These are phyloP conservation scores for Panaeolus cyanescens DNA, from an alignment of 768 basidiomycete species.

Conservation along the genomic window DNA sequence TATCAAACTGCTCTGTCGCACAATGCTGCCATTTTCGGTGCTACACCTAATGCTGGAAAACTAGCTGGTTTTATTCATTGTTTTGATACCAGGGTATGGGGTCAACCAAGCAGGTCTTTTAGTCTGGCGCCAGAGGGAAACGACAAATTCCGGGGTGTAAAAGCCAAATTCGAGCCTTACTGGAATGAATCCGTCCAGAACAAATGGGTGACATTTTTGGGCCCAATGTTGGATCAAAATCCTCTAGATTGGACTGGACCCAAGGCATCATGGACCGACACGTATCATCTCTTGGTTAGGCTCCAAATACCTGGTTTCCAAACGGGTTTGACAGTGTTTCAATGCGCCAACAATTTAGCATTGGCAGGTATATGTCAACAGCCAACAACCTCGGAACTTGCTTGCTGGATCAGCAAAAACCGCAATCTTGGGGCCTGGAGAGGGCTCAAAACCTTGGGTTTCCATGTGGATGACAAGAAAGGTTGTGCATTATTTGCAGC, in stretches of 20 bases:
- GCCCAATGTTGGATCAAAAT: not conserved
- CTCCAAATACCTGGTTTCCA: not conserved
- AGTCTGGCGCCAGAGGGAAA: not conserved
- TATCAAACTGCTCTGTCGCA: not conserved
- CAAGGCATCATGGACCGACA: not conserved
- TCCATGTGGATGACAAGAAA: not conserved
- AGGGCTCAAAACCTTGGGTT: not conserved
- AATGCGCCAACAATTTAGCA: not conserved
- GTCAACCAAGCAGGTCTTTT: not conserved
- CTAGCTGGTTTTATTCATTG: not conserved
- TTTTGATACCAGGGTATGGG: not conserved
- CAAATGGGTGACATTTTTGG: not conserved
- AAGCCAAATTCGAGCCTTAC: not conserved
- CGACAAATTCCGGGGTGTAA: not conserved
- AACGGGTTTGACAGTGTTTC: not conserved
- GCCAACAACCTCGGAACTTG: not conserved
- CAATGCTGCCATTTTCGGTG: not conserved
- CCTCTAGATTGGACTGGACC: not conserved
- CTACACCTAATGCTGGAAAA: not conserved
- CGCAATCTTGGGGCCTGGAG: not conserved
- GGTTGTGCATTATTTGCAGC: not conserved
- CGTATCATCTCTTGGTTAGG: not conserved
- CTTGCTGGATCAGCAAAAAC: not conserved
- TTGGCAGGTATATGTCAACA: not conserved
- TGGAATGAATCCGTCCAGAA: not conserved